Conservation (phyloP, 2,329 filamentous ascomycete species). For the Talaromyces sp. region DNA sequence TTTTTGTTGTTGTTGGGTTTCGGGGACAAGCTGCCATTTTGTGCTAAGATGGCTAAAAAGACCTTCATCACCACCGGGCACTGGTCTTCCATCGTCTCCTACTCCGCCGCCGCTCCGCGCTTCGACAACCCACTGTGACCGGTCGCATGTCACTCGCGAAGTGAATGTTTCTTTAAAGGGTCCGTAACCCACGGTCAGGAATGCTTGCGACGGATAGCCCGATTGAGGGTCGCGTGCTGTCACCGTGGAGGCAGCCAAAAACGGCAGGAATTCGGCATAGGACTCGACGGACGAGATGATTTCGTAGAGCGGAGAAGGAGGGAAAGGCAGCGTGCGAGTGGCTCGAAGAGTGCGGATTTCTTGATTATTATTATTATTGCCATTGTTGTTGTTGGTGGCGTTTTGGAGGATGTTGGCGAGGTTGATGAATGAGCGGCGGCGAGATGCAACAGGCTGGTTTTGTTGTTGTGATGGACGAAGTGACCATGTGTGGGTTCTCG, state of each 20-base stretch:
- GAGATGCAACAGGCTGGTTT: not conserved
- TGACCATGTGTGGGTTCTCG: not conserved
- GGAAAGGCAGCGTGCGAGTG: constrained; percentile 71
- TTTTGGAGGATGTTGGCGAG: constrained; percentile 8
- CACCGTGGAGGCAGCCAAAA: constrained; percentile 73
- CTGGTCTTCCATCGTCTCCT: constrained; percentile 59
- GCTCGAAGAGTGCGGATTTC: constrained; percentile 66
- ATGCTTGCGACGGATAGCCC: constrained; percentile 63
- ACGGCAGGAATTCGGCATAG: constrained; percentile 86
- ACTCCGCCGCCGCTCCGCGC: constrained; percentile 50
- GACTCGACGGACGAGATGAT: constrained; percentile 84
- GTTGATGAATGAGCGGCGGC: constrained; percentile 9
- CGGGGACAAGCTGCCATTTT: constrained; percentile 39
- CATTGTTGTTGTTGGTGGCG: constrained; percentile 14
- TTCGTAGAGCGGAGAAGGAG: constrained; percentile 65
- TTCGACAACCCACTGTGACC: constrained; percentile 64
- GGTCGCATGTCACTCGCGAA: constrained; percentile 72
- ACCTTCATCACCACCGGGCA: constrained; percentile 43
- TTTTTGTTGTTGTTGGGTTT: constrained; percentile 22
- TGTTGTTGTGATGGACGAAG: not conserved
- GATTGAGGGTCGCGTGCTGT: constrained; percentile 62
- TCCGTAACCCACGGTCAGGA: constrained; percentile 80
- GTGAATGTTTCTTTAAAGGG: constrained; percentile 80
- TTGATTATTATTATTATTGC: constrained; percentile 22
- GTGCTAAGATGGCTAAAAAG: constrained; percentile 44